Conservation (phyloP, 352 stramenopile genomes). For the Pythium periplocum region DNA sequence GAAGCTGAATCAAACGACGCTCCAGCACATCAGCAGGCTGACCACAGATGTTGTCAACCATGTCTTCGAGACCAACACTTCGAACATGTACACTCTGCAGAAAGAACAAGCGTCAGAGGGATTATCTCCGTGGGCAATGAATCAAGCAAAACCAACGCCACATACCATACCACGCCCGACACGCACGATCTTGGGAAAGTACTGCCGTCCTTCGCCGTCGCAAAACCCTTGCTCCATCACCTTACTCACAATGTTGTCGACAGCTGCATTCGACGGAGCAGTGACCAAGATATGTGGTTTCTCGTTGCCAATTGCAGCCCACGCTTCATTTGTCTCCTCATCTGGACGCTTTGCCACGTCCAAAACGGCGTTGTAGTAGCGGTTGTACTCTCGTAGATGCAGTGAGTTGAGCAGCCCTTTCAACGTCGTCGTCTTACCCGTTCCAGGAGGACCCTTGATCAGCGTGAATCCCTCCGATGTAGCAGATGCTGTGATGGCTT, state of each 20-base stretch:
- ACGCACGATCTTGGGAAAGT: constrained; percentile 94
- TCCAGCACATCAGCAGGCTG: constrained; percentile 72
- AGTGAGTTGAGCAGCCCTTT: constrained; percentile 90
- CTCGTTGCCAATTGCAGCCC: constrained; percentile 79
- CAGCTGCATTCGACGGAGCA: constrained; percentile 93
- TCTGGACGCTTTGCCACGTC: constrained; percentile 77
- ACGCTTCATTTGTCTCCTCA: constrained; percentile 75
- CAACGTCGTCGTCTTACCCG: constrained; percentile 91
- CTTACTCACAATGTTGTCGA: constrained; percentile 96
- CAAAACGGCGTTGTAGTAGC: constrained; percentile 88
- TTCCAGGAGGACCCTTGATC: constrained; percentile 88
- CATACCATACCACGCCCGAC: constrained; percentile 83
- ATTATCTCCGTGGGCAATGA: neutral
- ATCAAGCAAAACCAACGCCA: constrained; percentile 1
- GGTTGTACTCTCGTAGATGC: constrained; percentile 90
- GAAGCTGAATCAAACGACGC: constrained; percentile 44
- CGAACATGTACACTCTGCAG: constrained; percentile 67
- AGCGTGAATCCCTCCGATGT: constrained; percentile 89
- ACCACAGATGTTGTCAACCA: constrained; percentile 80
- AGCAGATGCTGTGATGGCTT: constrained; percentile 85
- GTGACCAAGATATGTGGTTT: constrained; percentile 92
- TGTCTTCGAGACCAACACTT: constrained; percentile 74
- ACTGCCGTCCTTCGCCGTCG: constrained; percentile 90
- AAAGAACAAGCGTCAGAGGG: constrained; percentile 1
- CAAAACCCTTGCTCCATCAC: constrained; percentile 95